phyloP scores from a whole-genome alignment of 176 grass and related monocot genomes.

The Oryza glaberrima region DNA sequence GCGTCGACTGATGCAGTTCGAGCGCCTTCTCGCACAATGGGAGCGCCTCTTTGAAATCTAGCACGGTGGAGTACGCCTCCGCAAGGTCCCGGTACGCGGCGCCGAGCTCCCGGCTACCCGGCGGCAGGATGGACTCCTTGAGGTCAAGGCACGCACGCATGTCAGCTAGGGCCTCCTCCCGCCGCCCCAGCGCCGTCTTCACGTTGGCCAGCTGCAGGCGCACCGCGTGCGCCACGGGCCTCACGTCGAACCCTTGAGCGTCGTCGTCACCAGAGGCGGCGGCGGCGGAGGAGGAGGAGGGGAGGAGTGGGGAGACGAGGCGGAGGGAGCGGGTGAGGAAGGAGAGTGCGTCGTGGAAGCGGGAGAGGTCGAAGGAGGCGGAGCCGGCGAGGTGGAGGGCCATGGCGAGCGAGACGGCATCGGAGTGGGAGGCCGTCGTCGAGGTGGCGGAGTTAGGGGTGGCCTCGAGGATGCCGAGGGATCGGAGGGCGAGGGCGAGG shows the following conservation, averaged over 20 bases:
- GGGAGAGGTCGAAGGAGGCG: slow-evolving; percentile 70
- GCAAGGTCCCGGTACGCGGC: slow-evolving; percentile 65
- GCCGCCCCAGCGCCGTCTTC: slow-evolving; percentile 85
- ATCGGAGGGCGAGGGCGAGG: slow-evolving; percentile 67
- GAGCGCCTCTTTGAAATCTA: slow-evolving; percentile 89
- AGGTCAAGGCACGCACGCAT: slow-evolving; percentile 76
- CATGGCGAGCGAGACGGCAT: slow-evolving; percentile 85
- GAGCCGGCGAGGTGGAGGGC: slow-evolving; percentile 85
- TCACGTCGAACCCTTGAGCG: slow-evolving; percentile 60
- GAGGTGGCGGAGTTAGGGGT: slow-evolving; percentile 18
- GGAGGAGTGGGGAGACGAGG: slow-evolving; percentile 46
- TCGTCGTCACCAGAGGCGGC: slow-evolving; percentile 26
- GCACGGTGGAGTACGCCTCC: slow-evolving; percentile 74
- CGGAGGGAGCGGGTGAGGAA: slow-evolving; percentile 74
- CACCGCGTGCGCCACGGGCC: slow-evolving; percentile 82
- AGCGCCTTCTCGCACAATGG: slow-evolving; percentile 79
- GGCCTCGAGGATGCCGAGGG: slow-evolving; percentile 64
- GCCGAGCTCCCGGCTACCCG: slow-evolving; percentile 75
- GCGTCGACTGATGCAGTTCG: slow-evolving; percentile 61
- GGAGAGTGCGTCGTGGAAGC: slow-evolving; percentile 89
- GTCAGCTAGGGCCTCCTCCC: slow-evolving; percentile 81
- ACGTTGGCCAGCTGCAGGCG: slow-evolving; percentile 75
- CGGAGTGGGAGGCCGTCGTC: slow-evolving; percentile 18
- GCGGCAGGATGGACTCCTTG: slow-evolving; percentile 83
- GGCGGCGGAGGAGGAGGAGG: background rate